Conservation (phyloP, 2,329 filamentous ascomycete species). For the Botrytis deweyae region DNA sequence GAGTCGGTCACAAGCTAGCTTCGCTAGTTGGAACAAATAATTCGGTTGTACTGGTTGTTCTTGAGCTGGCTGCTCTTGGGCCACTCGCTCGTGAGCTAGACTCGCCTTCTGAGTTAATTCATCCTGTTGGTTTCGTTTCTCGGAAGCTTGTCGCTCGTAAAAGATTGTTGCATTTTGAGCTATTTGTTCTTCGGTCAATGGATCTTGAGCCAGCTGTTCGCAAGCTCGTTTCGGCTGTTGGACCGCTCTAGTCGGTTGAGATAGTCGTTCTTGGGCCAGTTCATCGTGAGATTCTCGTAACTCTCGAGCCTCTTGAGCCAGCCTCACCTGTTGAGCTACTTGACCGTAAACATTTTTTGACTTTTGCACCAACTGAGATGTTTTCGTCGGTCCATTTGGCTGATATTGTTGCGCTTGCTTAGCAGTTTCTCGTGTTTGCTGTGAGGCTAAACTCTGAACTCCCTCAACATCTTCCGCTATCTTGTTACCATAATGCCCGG, state of each 20-base stretch:
- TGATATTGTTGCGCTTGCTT: not conserved
- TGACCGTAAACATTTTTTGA: not conserved
- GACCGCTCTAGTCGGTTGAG: too few relatives aligned
- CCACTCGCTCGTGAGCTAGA: not conserved
- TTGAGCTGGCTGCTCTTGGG: not conserved
- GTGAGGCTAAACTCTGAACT: not conserved
- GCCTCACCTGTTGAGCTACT: too few relatives aligned
- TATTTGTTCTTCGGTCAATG: not conserved
- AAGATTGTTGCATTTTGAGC: not conserved
- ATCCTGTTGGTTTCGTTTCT: too few relatives aligned
- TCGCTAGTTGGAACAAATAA: not conserved
- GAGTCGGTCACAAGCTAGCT: not conserved
- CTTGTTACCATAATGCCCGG: not conserved
- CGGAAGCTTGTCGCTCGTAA: not conserved
- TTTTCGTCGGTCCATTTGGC: accelerated
- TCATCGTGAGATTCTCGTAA: not conserved
- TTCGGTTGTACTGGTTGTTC: not conserved
- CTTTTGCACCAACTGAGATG: not conserved
- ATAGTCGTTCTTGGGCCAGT: not conserved
- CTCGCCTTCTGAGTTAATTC: not conserved
- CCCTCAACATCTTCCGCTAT: not conserved
- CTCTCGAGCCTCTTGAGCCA: not conserved
- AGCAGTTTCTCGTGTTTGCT: not conserved
- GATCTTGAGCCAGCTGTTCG: not conserved
- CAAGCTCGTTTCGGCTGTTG: not conserved